phyloP scores from a whole-genome alignment of 768 basidiomycete species.

The Boletus vinaceobasis region DNA sequence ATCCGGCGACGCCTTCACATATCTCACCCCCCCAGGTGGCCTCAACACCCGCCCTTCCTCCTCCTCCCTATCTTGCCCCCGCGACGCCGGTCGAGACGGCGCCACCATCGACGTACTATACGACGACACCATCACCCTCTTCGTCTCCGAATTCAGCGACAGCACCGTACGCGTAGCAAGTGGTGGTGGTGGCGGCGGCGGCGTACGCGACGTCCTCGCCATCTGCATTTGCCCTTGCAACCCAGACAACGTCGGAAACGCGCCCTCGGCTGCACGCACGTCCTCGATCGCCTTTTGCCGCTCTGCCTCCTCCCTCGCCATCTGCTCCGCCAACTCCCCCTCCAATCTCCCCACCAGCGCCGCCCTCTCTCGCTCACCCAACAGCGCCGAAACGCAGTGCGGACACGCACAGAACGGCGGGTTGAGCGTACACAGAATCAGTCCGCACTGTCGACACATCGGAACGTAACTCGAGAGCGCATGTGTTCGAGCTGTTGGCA shows the following conservation, averaged over 20 bases:
- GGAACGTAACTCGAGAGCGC: constrained; percentile 53
- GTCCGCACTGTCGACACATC: constrained; percentile 55
- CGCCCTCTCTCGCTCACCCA: constrained; percentile 32
- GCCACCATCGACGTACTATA: constrained; percentile 38
- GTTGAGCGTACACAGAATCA: constrained; percentile 61
- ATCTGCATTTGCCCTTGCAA: constrained; percentile 4
- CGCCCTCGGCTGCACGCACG: constrained; percentile 50
- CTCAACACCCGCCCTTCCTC: constrained; percentile 39
- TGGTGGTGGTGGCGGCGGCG: constrained; percentile 23
- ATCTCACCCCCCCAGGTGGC: constrained; percentile 37
- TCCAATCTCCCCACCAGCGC: constrained; percentile 44
- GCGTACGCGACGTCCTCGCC: constrained; percentile 10
- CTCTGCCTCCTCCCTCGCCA: constrained; percentile 47
- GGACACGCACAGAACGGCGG: constrained; percentile 54
- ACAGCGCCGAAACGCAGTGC: constrained; percentile 42
- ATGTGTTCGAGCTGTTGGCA: constrained; percentile 53
- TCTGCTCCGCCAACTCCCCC: constrained; percentile 39
- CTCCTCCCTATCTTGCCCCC: constrained; percentile 34
- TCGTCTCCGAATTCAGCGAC: constrained; percentile 52
- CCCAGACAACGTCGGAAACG: constrained; percentile 53
- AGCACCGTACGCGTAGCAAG: constrained; percentile 54
- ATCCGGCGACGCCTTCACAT: constrained; percentile 29
- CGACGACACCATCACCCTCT: constrained; percentile 52
- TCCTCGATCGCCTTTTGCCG: constrained; percentile 46
- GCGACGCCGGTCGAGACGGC: constrained; percentile 34